phyloP scores from a whole-genome alignment of 1,284 basidiomycete species.

The Vanrija sp. region DNA sequence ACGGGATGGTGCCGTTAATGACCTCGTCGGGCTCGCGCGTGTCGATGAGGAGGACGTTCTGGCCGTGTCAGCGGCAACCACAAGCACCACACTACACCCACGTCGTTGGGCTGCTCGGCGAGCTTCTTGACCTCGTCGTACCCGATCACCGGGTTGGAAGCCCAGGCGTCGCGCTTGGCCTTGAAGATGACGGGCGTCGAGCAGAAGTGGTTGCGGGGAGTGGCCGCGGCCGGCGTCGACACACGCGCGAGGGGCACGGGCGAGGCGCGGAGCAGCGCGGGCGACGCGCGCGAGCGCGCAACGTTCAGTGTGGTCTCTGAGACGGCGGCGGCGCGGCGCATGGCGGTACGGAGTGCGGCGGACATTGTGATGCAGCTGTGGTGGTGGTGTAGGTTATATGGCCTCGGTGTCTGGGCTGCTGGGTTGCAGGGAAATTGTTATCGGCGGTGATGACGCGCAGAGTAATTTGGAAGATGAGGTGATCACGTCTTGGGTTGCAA shows the following conservation, averaged over 20 bases:
- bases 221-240: neutral
- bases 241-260: neutral
- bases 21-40: conserved; percentile 94
- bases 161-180: conserved; percentile 27
- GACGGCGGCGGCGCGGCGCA: conserved; percentile 6
- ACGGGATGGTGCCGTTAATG: conserved; percentile 90
- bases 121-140: conserved; percentile 83
- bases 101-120: conserved; percentile 73
- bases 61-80: neutral
- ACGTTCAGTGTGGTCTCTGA: neutral
- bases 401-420: no score
- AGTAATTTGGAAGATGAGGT: no score
- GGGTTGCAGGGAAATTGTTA: no score
- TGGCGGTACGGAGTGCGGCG: conserved; percentile 2
- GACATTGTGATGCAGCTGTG: neutral
- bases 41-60: conserved; percentile 83
- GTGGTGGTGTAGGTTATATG: neutral
- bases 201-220: conserved; percentile 1
- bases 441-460: no score
- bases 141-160: conserved; percentile 56
- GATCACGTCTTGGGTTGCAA: no score
- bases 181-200: neutral
- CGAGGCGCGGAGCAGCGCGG: neutral
- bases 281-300: conserved; percentile 1
- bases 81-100: conserved; percentile 50